Conservation (phyloP, 2,329 filamentous ascomycete species). For the Fusarium sp. region DNA sequence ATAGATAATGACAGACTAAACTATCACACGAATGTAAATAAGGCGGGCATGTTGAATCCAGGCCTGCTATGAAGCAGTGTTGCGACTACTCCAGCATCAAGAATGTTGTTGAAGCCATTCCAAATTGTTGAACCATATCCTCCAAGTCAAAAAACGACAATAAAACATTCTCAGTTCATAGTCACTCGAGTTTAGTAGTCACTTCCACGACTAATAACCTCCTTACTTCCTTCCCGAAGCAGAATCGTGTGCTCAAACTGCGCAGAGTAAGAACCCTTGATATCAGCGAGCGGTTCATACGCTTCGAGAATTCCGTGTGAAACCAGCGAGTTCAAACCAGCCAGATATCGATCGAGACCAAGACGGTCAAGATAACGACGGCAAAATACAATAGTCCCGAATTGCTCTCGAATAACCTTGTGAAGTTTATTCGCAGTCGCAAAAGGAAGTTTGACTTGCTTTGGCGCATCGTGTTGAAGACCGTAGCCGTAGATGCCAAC, state of each 20-base stretch:
- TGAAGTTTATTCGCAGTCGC: conserved; percentile 67
- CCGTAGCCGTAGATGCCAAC: conserved; percentile 66
- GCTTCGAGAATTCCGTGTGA: conserved; percentile 67
- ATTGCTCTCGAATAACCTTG: conserved; percentile 71
- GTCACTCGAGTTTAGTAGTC: conserved; percentile 69
- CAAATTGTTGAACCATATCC: conserved; percentile 25
- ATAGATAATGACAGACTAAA: conserved; percentile 12
- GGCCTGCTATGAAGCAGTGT: conserved; percentile 17
- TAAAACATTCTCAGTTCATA: conserved; percentile 38
- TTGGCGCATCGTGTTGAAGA: conserved; percentile 53
- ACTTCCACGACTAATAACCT: conserved; percentile 64
- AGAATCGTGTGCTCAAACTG: conserved; percentile 72
- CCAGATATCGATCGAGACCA: conserved; percentile 69
- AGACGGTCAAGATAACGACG: conserved; percentile 73
- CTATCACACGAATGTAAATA: conserved; percentile 26
- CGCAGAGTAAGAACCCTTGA: conserved; percentile 70
- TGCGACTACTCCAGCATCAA: background rate
- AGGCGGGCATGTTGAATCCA: conserved; percentile 30
- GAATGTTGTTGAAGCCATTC: conserved; percentile 19
- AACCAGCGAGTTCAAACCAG: conserved; percentile 69
- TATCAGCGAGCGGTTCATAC: conserved; percentile 68
- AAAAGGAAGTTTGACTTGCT: conserved; percentile 55
- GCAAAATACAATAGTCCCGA: conserved; percentile 71
- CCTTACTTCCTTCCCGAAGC: conserved; percentile 59
- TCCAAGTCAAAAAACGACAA: background rate